Percentiles rank a stretch among this genome's conserved stretches.
phyloP scores from a whole-genome alignment of 1,284 basidiomycete genomes.

The Somion occarium region DNA sequence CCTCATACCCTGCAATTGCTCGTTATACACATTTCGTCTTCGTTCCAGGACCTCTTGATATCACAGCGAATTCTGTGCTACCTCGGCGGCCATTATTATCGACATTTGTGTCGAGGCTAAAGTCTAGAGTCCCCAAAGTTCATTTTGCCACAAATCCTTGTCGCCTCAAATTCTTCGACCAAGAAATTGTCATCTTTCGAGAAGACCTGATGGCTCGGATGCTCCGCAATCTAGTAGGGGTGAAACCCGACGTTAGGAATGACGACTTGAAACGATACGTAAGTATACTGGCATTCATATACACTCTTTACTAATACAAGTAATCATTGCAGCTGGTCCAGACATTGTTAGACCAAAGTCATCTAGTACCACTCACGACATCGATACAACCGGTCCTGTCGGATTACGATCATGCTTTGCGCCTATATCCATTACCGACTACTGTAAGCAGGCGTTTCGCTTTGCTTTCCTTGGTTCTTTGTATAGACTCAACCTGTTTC shows the following conservation, averaged over 20 bases:
- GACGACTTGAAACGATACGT: conserved; percentile 87
- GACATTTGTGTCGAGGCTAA: conserved; percentile 66
- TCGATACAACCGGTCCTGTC: conserved; percentile 85
- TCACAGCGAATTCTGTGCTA: conserved; percentile 71
- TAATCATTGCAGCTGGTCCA: conserved; percentile 72
- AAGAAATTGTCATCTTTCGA: conserved; percentile 93
- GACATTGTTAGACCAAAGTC: conserved; percentile 87
- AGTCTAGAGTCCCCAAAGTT: conserved; percentile 68
- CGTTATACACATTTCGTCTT: conserved; percentile 87
- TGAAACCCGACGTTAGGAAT: conserved; percentile 71
- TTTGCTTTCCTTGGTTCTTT: neutral
- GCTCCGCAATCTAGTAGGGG: conserved; percentile 85
- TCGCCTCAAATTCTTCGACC: conserved; percentile 91
- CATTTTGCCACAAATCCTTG: conserved; percentile 92
- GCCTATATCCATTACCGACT: conserved; percentile 94
- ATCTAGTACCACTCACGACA: conserved; percentile 82
- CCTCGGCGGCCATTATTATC: conserved; percentile 80
- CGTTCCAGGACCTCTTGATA: conserved; percentile 90
- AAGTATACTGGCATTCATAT: conserved; percentile 24
- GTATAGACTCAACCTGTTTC: conserved; percentile 9
- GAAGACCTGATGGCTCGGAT: conserved; percentile 94
- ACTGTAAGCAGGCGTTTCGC: conserved; percentile 48
- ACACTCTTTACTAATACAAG: neutral
- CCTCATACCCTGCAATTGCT: conserved; percentile 74
- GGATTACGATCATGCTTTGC: conserved; percentile 90